Evolutionary conservation across 805 yeast genomes (phyloP), one percentile per base, ranked within the genome.

Genomic region (Wickerhamomyces bisporus): DNA sequence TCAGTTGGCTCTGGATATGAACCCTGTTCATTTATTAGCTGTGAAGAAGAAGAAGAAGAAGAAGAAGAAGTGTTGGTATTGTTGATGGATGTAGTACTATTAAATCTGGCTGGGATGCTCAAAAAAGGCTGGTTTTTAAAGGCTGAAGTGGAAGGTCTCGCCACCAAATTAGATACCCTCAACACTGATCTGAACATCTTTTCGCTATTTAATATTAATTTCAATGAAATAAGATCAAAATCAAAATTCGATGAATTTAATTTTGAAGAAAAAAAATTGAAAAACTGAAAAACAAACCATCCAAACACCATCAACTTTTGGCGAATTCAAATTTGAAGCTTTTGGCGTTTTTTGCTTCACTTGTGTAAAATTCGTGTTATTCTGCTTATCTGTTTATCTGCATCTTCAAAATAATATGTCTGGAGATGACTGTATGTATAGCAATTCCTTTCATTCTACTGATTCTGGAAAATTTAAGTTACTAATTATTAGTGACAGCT

Each of bases 141-240:
- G 4, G 25, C n/a, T 13, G 30, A 9, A 6, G 25, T 15, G 13
- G 30, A 9, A 6, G 34, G 12, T 12, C 32, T 26, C 39, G 38
- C 10, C 14, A 12, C 13, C 28, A 15, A 2, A 5, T 16, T 26
- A 18, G 43, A 9, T 11, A 36, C 26, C 29, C 46, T 41, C 17
- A 44, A 16, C 2, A 44, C 26, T 9, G 46, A 32, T 33, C 37
- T 44, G 33, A 48, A 34, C 52, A 48, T 48, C 14, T n/a, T 24
- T 13, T 14, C 4, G 11, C n/a, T 20, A 5, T 14, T 18, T n/a
- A n/a, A n/a, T n/a, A n/a, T n/a, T n/a, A n/a, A n/a, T n/a, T n/a
- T n/a, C n/a, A n/a, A n/a, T n/a, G n/a, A n/a, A n/a, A n/a, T n/a
- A n/a, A n/a, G n/a, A n/a, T n/a, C n/a, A n/a, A n/a, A n/a, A n/a